phyloP scores from a whole-genome alignment of 805 yeast genomes.

The Saccharomycopsis microspora region DNA sequence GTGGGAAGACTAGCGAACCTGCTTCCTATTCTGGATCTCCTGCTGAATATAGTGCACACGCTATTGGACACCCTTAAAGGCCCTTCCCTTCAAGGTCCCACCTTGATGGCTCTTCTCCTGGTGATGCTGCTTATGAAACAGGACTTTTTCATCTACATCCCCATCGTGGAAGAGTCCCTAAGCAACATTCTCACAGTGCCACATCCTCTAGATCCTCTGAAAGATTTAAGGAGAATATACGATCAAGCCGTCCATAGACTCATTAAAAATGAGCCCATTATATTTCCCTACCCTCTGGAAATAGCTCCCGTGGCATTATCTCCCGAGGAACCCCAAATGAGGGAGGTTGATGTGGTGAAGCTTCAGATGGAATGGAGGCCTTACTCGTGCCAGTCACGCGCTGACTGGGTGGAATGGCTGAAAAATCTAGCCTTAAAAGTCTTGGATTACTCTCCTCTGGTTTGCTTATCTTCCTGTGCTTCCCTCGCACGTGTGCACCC shows the following conservation, averaged over 20 bases:
- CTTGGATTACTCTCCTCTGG: constrained; percentile 87
- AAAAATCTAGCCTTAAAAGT: constrained; percentile 76
- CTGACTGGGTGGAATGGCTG: constrained; percentile 98
- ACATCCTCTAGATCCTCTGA: constrained; percentile 64
- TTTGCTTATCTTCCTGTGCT: constrained; percentile 87
- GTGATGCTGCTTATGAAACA: constrained; percentile 71
- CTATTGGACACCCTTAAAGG: constrained; percentile 52
- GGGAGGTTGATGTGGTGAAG: constrained; percentile 39
- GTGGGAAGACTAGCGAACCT: constrained; percentile 70
- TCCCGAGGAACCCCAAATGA: constrained; percentile 9
- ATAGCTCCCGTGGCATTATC: constrained; percentile 8
- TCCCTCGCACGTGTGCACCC: constrained; percentile 77
- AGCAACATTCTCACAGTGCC: constrained; percentile 33
- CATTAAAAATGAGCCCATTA: constrained; percentile 62
- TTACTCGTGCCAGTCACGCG: constrained; percentile 75
- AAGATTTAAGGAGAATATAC: constrained; percentile 21
- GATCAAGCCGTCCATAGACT: constrained; percentile 61
- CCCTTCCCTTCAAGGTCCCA: constrained; percentile 27
- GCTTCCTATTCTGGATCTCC: constrained; percentile 72
- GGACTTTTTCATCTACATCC: constrained; percentile 78
- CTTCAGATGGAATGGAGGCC: constrained; percentile 88
- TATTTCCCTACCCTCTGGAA: constrained; percentile 8
- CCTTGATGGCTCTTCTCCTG: constrained; percentile 72
- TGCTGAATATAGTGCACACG: constrained; percentile 84
- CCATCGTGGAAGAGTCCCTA: constrained; percentile 61